A percentile compares a stretch with the other conserved stretches of the same genome.
Evolutionary conservation across 2,329 filamentous ascomycete species (phyloP).

Genomic region (Pseudocercospora macadamiae): DNA sequence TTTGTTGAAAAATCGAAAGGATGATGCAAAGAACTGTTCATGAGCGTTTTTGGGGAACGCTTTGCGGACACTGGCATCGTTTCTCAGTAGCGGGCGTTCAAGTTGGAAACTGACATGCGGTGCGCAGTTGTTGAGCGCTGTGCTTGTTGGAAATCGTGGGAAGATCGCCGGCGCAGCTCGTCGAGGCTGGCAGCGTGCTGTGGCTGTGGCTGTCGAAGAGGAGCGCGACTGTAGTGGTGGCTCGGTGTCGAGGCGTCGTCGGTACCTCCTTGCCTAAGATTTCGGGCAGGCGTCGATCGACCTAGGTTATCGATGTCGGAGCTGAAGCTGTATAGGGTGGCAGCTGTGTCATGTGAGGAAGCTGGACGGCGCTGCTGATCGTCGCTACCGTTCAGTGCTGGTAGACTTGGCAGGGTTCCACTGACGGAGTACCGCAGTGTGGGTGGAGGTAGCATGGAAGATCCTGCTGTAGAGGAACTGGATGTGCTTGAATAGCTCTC

Average conservation of each 20-base stretch:
- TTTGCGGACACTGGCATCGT: background rate
- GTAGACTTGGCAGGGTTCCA: constrained; percentile 14
- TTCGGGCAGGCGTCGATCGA: constrained; percentile 20
- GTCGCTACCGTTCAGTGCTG: constrained; percentile 15
- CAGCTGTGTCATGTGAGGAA: constrained; percentile 21
- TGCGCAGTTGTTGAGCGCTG: constrained; percentile 29
- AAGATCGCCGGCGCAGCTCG: constrained; percentile 29
- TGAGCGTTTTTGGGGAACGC: background rate
- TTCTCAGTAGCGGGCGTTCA: constrained; percentile 31
- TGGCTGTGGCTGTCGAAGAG: constrained; percentile 29
- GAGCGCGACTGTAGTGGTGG: constrained; percentile 19
- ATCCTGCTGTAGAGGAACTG: constrained; percentile 21
- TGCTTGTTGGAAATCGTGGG: constrained; percentile 25
- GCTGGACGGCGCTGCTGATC: constrained; percentile 21
- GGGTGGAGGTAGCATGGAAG: constrained; percentile 29
- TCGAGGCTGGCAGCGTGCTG: constrained; percentile 33
- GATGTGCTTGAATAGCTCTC: constrained; percentile 28
- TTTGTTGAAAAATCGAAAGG: constrained; percentile 11
- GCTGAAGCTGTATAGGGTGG: constrained; percentile 37
- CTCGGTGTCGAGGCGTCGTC: constrained; percentile 14
- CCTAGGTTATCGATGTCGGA: constrained; percentile 25
- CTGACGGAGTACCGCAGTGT: constrained; percentile 20
- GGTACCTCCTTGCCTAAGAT: constrained; percentile 12
- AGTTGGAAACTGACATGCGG: constrained; percentile 33
- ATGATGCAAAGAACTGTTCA: background rate